Conservation (phyloP, 1,139 yeast genomes). For the Blastobotrys apis region DNA sequence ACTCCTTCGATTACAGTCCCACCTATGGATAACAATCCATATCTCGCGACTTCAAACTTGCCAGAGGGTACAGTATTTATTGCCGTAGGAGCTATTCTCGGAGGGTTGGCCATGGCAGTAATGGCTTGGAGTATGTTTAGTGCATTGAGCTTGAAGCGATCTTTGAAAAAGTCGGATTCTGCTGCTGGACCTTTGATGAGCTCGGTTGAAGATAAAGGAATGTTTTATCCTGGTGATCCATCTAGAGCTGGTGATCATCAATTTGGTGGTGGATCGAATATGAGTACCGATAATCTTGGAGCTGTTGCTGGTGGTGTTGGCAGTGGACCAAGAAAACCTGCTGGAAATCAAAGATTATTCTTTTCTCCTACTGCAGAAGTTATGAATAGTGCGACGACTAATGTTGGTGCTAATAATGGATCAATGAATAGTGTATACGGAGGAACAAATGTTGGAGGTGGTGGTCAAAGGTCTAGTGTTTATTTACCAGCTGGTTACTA, state of each 20-base stretch:
- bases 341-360: slow-evolving; percentile 42
- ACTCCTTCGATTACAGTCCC: slow-evolving; percentile 67
- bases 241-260: slow-evolving; percentile 17
- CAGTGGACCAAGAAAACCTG: neutral
- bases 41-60: slow-evolving; percentile 45
- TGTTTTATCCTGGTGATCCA: slow-evolving; percentile 21
- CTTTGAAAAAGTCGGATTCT: slow-evolving; percentile 22
- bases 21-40: slow-evolving; percentile 55
- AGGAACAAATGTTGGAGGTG: slow-evolving; percentile 14
- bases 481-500: slow-evolving; percentile 40
- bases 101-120: slow-evolving; percentile 48
- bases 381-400: slow-evolving; percentile 40
- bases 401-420: slow-evolving; percentile 14
- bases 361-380: slow-evolving; percentile 80
- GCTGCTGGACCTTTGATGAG: slow-evolving; percentile 14
- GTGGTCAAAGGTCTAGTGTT: slow-evolving; percentile 28
- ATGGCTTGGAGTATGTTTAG: slow-evolving; percentile 34
- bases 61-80: slow-evolving; percentile 79
- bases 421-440: slow-evolving; percentile 16
- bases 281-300: slow-evolving; percentile 2
- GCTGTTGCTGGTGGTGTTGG: neutral
- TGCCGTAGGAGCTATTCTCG: slow-evolving; percentile 68
- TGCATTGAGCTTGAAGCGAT: slow-evolving; percentile 23
- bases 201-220: slow-evolving; percentile 17
- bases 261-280: neutral